Percentiles rank a stretch among this genome's conserved stretches.
These are phyloP conservation scores for Agaricus sinodeliciosus DNA, from an alignment of 768 basidiomycete species.

Conservation along the genomic window DNA sequence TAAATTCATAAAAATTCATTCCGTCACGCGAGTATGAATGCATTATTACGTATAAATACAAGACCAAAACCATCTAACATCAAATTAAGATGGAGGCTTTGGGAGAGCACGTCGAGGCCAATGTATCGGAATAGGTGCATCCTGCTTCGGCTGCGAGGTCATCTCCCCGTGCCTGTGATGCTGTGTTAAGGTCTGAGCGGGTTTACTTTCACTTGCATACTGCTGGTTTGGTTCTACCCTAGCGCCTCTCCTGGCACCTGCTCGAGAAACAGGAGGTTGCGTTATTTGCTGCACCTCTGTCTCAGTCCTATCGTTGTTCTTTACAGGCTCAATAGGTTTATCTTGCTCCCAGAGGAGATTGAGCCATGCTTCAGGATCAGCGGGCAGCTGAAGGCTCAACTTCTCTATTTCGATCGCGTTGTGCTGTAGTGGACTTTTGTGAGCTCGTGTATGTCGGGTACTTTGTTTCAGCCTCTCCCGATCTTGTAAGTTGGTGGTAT, in stretches of 20 bases:
- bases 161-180: background rate
- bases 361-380: conserved; percentile 1
- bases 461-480: background rate
- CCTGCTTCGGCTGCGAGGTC: background rate
- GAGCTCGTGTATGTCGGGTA: background rate
- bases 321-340: background rate
- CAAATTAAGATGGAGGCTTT: background rate
- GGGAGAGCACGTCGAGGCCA: conserved; percentile 4
- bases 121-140: background rate
- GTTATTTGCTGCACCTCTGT: background rate
- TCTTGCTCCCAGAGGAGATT: background rate
- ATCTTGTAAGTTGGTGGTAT: background rate
- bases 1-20: conserved; percentile 1
- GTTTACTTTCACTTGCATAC: no score
- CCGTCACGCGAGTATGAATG: background rate
- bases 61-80: no score
- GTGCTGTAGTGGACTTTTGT: background rate
- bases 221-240: no score
- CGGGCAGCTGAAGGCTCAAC: background rate
- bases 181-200: background rate
- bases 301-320: background rate
- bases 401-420: background rate
- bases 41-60: background rate
- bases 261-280: background rate
- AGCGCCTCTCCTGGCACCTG: background rate